A percentile compares a stretch with the other conserved stretches of the same genome.
These are phyloP conservation scores for Actinidia chinensis DNA, from an alignment of 179 eudicot species.

Conservation along the genomic window DNA sequence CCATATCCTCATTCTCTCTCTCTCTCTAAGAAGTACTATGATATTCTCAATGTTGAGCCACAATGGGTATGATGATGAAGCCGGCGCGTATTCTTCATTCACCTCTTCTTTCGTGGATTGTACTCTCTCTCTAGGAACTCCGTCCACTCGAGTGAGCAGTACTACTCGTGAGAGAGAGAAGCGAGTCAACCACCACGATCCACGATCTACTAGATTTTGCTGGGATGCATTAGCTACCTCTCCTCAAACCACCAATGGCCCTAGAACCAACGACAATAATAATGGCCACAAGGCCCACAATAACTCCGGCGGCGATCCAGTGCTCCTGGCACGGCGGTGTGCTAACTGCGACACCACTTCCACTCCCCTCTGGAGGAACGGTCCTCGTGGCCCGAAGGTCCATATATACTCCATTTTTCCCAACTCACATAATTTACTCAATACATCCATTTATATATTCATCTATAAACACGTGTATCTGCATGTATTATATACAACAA, in stretches of 20 bases:
- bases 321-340: slow-evolving; percentile 70
- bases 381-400: slow-evolving; percentile 98
- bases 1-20: background rate
- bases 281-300: slow-evolving; percentile 31
- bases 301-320: slow-evolving; percentile 26
- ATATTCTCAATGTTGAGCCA: slow-evolving; percentile 27
- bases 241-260: slow-evolving; percentile 41
- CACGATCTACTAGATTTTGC: slow-evolving; percentile 35
- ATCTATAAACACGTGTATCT: too few species aligned
- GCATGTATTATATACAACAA: too few species aligned
- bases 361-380: slow-evolving; percentile 98
- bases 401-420: too few species aligned
- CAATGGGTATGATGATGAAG: slow-evolving; percentile 29
- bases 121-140: slow-evolving; percentile 83
- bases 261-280: too few species aligned
- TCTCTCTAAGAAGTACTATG: slow-evolving; percentile 7
- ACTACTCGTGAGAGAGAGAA: background rate
- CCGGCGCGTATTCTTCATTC: slow-evolving; percentile 35
- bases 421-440: background rate
- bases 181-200: slow-evolving; percentile 13
- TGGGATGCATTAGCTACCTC: slow-evolving; percentile 77
- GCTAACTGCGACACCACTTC: slow-evolving; percentile 97
- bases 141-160: slow-evolving; percentile 53
- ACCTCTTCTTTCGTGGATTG: slow-evolving; percentile 68
- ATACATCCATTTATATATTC: too few species aligned